A percentile compares a stretch with the other conserved stretches of the same genome.
Evolutionary conservation across 2,329 filamentous ascomycete genomes (phyloP).

Genomic region (Xylariaceae sp.): DNA sequence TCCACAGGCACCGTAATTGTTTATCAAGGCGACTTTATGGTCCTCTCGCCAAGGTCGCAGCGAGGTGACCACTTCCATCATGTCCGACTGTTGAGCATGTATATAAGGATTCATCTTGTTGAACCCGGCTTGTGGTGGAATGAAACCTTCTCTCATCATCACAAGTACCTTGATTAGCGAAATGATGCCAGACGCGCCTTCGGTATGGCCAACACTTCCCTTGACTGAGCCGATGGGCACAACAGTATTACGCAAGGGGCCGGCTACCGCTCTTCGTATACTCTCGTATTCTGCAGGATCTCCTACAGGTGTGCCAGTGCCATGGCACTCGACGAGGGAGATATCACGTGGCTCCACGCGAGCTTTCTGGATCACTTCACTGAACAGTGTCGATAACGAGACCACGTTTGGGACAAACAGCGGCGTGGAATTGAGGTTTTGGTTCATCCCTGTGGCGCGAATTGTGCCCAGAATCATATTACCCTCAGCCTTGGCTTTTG

Average conservation of each 20-base stretch:
- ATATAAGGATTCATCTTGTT: conserved; percentile 26
- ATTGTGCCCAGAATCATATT: conserved; percentile 48
- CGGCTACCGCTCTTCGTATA: conserved; percentile 22
- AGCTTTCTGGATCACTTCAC: conserved; percentile 23
- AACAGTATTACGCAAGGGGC: conserved; percentile 14
- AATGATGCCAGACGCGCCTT: conserved; percentile 30
- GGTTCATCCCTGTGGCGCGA: conserved; percentile 31
- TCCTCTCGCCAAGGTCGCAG: conserved; percentile 19
- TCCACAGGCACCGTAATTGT: conserved; percentile 37
- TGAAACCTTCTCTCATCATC: conserved; percentile 22
- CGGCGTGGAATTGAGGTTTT: conserved; percentile 32
- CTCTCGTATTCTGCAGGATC: conserved; percentile 33
- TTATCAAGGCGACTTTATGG: conserved; percentile 25
- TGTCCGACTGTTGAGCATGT: conserved; percentile 10
- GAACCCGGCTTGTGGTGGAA: conserved; percentile 35
- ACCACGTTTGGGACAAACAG: conserved; percentile 36
- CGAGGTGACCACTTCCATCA: conserved; percentile 18
- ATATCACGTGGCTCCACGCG: conserved; percentile 19
- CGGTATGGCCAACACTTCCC: conserved; percentile 33
- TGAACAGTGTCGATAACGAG: conserved; percentile 29
- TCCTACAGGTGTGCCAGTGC: conserved; percentile 41
- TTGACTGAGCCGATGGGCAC: conserved; percentile 32
- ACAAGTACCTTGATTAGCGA: conserved; percentile 32
- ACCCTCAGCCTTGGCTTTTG: conserved; percentile 47
- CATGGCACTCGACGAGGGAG: conserved; percentile 36